phyloP scores from a whole-genome alignment of 345 rosid genomes.

The Noccaea caerulescens region DNA sequence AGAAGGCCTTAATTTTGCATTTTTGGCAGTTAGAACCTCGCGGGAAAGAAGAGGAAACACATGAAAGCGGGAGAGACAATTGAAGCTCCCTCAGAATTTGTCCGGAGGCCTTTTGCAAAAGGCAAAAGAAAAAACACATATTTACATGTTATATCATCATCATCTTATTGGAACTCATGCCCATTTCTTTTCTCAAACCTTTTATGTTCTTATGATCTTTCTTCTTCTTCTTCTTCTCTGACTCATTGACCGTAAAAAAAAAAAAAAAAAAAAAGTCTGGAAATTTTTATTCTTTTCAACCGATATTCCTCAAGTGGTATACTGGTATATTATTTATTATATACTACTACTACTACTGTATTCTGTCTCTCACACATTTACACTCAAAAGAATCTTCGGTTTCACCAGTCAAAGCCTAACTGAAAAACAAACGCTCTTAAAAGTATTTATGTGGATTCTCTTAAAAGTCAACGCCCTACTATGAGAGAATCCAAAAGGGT shows the following conservation, averaged over 20 bases:
- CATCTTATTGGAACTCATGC: conserved; percentile 37
- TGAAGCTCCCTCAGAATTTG: conserved; percentile 40
- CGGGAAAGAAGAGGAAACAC: conserved; percentile 27
- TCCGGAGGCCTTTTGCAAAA: conserved; percentile 37
- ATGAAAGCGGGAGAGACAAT: conserved; percentile 31
- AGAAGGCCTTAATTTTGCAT: no score
- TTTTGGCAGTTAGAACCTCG: conserved; percentile 26
- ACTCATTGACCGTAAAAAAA: conserved; percentile 36
- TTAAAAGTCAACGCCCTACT: neutral
- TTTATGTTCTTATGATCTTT: conserved; percentile 22
- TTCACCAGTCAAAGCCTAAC: neutral
- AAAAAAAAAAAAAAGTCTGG: conserved; percentile 8
- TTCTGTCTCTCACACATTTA: neutral
- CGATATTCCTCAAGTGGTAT: neutral
- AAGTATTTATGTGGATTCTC: neutral
- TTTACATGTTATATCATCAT: conserved; percentile 40
- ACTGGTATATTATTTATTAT: no score
- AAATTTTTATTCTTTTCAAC: conserved; percentile 28
- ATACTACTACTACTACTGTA: neutral
- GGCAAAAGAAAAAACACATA: conserved; percentile 19
- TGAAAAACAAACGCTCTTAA: neutral
- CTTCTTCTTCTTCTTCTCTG: conserved; percentile 32
- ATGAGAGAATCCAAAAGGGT: neutral
- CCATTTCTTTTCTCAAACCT: conserved; percentile 35
- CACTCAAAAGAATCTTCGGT: neutral